A percentile compares a stretch with the other conserved stretches of the same genome.
Evolutionary conservation across 2,329 filamentous ascomycete genomes (phyloP).

Genomic region (Fusarium brachygibbosum): DNA sequence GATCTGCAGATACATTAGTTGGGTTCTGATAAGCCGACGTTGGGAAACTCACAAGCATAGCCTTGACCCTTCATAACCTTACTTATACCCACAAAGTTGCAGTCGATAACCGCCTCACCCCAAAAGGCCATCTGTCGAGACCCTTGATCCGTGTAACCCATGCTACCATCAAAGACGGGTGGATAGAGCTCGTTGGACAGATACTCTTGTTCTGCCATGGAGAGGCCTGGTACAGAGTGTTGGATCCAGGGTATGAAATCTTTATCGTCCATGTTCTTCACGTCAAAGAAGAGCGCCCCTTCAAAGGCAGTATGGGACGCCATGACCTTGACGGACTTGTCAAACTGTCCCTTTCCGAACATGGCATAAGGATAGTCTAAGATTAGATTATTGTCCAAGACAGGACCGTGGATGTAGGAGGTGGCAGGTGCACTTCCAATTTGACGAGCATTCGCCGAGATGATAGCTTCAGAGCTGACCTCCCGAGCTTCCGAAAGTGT

Average conservation of each 20-base stretch:
- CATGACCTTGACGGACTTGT: constrained; percentile 15
- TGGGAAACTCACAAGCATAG: not conserved
- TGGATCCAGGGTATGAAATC: not conserved
- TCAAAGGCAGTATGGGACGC: not conserved
- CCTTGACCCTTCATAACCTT: not conserved
- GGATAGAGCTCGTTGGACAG: not conserved
- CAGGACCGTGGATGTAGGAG: not conserved
- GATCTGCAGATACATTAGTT: not conserved
- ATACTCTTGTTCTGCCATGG: not conserved
- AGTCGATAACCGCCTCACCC: not conserved
- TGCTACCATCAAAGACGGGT: not conserved
- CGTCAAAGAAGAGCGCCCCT: constrained; percentile 6
- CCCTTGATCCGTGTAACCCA: not conserved
- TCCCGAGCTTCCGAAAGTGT: not conserved
- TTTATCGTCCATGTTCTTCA: not conserved
- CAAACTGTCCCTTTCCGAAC: not conserved
- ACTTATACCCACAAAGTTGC: not conserved
- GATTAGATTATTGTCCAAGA: not conserved
- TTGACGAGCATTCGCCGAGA: not conserved
- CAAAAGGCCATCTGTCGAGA: constrained; percentile 8
- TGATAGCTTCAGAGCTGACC: not conserved
- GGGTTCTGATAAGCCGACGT: fast-evolving
- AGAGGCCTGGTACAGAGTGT: not conserved
- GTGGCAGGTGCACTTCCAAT: not conserved
- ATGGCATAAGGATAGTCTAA: not conserved